Conservation (phyloP, 2,329 filamentous ascomycete species). For the Verticillium tricorpus region DNA sequence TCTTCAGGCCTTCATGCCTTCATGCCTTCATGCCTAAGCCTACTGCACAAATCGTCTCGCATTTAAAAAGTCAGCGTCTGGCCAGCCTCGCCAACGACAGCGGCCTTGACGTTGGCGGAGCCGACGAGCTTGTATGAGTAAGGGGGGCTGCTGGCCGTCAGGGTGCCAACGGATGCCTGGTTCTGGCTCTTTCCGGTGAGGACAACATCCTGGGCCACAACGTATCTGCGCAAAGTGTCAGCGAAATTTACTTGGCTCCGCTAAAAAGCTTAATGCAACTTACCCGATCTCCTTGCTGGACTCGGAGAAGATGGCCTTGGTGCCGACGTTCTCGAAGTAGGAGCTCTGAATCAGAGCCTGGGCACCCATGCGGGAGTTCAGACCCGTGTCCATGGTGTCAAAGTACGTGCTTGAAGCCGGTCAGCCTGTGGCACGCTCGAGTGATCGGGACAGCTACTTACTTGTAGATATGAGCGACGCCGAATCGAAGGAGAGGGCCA, state of each 20-base stretch:
- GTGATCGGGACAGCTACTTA: not conserved
- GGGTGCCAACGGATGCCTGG: constrained; percentile 39
- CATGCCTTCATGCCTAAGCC: not conserved
- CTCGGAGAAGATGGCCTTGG: constrained; percentile 16
- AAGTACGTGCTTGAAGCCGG: not conserved
- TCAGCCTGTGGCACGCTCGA: not conserved
- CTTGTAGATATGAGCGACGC: constrained; percentile 52
- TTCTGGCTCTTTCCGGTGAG: constrained; percentile 37
- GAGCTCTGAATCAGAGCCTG: constrained; percentile 50
- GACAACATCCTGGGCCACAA: constrained; percentile 30
- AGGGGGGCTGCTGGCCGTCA: constrained; percentile 42
- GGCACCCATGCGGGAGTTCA: constrained; percentile 48
- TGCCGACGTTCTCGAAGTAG: constrained; percentile 36
- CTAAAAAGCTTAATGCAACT: not conserved
- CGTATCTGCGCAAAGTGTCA: constrained; percentile 17
- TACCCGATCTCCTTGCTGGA: constrained; percentile 22
- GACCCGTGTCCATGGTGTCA: constrained; percentile 23
- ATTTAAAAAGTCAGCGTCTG: constrained; percentile 20
- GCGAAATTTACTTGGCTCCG: not conserved
- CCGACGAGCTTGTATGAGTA: constrained; percentile 39
- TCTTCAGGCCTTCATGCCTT: too few species aligned
- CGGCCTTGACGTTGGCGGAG: constrained; percentile 34
- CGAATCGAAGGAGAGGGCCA: constrained; percentile 55
- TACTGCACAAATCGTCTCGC: not conserved
- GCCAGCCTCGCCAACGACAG: constrained; percentile 29